phyloP scores from a whole-genome alignment of 805 yeast species.

The Schizosaccharomyces octosporus region DNA sequence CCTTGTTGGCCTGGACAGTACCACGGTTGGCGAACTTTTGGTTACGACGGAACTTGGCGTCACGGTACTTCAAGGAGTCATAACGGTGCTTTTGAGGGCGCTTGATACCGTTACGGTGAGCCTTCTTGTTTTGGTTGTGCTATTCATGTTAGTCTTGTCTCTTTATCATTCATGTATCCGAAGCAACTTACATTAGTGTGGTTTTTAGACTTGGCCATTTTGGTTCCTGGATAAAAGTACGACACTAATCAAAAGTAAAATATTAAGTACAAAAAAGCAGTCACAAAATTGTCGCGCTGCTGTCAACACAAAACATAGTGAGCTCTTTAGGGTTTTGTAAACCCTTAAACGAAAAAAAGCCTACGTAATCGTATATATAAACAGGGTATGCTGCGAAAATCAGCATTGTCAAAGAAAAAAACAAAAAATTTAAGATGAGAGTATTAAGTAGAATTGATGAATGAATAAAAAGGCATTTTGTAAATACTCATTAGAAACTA shows the following conservation, averaged over 20 bases:
- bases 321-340: too few relatives aligned
- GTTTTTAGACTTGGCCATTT: conserved; percentile 97
- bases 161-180: background rate
- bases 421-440: too few relatives aligned
- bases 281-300: background rate
- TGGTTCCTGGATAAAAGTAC: conserved; percentile 6
- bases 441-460: too few relatives aligned
- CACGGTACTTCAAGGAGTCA: conserved; percentile 96
- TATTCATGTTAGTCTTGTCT: background rate
- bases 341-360: too few relatives aligned
- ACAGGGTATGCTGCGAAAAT: too few relatives aligned
- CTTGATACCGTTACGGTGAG: conserved; percentile 97
- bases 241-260: conserved; percentile 1
- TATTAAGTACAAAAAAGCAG: background rate
- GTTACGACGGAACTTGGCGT: conserved; percentile 97
- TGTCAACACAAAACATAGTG: too few relatives aligned
- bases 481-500: background rate
- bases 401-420: too few relatives aligned
- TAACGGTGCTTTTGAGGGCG: conserved; percentile 95
- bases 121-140: conserved; percentile 98
- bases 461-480: background rate
- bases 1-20: conserved; percentile 3
- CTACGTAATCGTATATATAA: too few relatives aligned
- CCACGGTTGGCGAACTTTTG: conserved; percentile 37
- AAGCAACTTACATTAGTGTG: conserved; percentile 46